A percentile compares a stretch with the other conserved stretches of the same genome.
These are phyloP conservation scores for Panus rudis DNA, from an alignment of 768 basidiomycete genomes.

Conservation along the genomic window DNA sequence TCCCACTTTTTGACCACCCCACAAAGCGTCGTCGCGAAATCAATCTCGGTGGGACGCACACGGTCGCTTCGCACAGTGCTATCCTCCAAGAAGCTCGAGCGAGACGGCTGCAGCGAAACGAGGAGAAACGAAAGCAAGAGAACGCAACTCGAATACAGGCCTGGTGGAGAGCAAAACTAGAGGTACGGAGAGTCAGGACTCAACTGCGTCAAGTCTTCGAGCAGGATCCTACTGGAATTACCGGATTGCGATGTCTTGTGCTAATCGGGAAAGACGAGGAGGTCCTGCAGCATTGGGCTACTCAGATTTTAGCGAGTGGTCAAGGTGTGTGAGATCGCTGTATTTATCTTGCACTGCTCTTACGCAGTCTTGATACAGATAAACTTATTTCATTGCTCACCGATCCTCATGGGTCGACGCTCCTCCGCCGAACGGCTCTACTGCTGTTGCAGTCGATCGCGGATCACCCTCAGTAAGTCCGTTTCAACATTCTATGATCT, in stretches of 20 bases:
- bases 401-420: constrained; percentile 49
- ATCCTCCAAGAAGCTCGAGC: constrained; percentile 60
- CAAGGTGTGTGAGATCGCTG: constrained; percentile 19
- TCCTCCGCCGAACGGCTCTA: constrained; percentile 43
- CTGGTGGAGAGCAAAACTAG: constrained; percentile 55
- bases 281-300: constrained; percentile 41
- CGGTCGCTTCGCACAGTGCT: constrained; percentile 42
- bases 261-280: constrained; percentile 48
- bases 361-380: constrained; percentile 7
- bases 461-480: constrained; percentile 40
- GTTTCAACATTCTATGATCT: not conserved
- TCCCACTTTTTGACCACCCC: constrained; percentile 41
- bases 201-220: constrained; percentile 46
- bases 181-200: constrained; percentile 33
- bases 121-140: constrained; percentile 48
- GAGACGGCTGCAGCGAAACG: constrained; percentile 50
- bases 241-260: constrained; percentile 58
- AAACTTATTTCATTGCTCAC: constrained; percentile 6
- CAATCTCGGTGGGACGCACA: constrained; percentile 64
- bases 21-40: constrained; percentile 48
- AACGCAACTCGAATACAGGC: constrained; percentile 57
- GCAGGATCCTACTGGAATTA: constrained; percentile 43
- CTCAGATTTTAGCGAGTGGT: constrained; percentile 23
- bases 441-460: constrained; percentile 50
- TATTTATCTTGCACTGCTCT: not conserved